Base-by-base conservation (phyloP, 1,284 basidiomycete species). In the Anthracocystis panici-leucophaei region DNA sequence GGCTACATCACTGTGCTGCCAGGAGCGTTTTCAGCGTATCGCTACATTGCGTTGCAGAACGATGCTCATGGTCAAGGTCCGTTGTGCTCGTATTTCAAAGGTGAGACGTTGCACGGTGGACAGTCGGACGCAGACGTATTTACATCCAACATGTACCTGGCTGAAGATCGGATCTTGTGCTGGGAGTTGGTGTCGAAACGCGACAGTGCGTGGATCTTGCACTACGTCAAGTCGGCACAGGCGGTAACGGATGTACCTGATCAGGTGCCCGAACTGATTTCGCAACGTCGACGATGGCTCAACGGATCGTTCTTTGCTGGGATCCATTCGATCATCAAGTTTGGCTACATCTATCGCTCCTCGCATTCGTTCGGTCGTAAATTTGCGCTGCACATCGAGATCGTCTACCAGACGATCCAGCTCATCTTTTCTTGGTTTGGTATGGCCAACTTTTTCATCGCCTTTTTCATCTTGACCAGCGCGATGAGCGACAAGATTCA, bases 1-100 rank as follows among this genome's bases (percentile, higher is more conserved):
- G 94, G 94, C 9, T 96, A 95, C 85, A 96, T 97, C 83, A 92
- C 92, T 0, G 94, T 97, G 40, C 86, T 97, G 50, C 95, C 95
- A 2, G 94, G 95, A 72, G 95, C 95, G 4, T 97, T 97, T 86
- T 93, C 92, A 62, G 95, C 95, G 2, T 85, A 82, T 57, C 75
- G 84, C 60, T 95, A 95, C 86, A 93, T 94, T 65, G 95, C 95
- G 6, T 85, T 97, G 61, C 92, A 94, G 85, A 96, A 97, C 82
- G 93, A 96, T 75, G 81, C 87, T 5, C 88, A 86, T 14, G 94
- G 94, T 0, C 90, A 94, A 77, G 95, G 94, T 0, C 95, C 95
- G 0, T 83, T 98, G 69, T 91, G 93, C 76, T 93, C 95, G 84
- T 98, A 97, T 87, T 98, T 98, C 88, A 87, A 95, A 45, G 95